phyloP scores from a whole-genome alignment of 768 basidiomycete genomes.

The Hygrophorus russula region DNA sequence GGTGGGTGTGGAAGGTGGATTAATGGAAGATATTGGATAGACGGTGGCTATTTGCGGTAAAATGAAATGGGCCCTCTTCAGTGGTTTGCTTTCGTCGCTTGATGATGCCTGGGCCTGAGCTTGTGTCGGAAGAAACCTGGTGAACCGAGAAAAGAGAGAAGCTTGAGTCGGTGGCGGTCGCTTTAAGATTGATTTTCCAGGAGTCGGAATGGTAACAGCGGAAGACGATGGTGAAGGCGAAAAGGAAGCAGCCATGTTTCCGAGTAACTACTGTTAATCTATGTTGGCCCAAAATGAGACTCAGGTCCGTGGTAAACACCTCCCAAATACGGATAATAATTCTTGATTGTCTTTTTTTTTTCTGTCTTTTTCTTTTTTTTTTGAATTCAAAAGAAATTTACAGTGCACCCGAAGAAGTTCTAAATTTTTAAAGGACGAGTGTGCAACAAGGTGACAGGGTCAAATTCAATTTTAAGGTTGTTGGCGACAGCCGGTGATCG shows the following conservation, averaged over 20 bases:
- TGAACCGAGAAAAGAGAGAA: conserved; percentile 63
- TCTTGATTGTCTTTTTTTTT: too few species aligned
- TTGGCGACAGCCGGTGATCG: too few species aligned
- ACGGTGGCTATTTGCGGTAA: conserved; percentile 76
- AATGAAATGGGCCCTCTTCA: conserved; percentile 88
- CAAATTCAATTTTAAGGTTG: too few species aligned
- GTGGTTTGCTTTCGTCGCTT: conserved; percentile 42
- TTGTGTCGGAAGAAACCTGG: conserved; percentile 60
- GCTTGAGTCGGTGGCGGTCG: conserved; percentile 57
- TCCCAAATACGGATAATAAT: too few species aligned
- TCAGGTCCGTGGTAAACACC: too few species aligned
- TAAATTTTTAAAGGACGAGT: too few species aligned
- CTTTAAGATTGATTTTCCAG: conserved; percentile 77
- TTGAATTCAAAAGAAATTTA: too few species aligned
- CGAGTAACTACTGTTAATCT: too few species aligned
- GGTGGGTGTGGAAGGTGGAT: conserved; percentile 72
- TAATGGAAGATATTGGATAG: conserved; percentile 80
- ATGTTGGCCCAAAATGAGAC: too few species aligned
- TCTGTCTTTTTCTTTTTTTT: too few species aligned
- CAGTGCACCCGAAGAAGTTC: too few species aligned
- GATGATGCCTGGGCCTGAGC: conserved; percentile 17
- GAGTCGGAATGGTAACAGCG: conserved; percentile 68
- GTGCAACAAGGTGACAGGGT: too few species aligned
- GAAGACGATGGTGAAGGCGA: conserved; percentile 67
- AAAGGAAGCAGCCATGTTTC: conserved; percentile 15